Base-by-base conservation (phyloP, 139 green algal species). In the Monoraphidium neglectum region DNA sequence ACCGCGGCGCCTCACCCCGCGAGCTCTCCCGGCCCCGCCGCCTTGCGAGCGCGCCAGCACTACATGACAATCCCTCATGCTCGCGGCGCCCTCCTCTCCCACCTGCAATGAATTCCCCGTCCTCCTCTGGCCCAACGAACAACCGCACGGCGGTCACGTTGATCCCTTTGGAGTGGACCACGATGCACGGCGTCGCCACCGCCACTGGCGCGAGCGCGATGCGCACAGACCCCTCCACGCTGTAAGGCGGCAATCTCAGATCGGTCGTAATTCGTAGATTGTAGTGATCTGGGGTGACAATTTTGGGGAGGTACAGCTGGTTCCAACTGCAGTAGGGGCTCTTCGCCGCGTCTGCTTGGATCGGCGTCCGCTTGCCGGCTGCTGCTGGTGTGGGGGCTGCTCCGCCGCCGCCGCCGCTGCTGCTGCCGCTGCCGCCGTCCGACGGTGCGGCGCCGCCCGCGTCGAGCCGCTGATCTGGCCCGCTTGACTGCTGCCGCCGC, bases 141-240 rank as follows among this genome's bases (percentile, higher is more conserved):
- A 92, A 54, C 36, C 40, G 18, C 0, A 78, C 70, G 18, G 46
- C 49, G 2, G 66, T 67, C 5, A 94, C 65, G 32, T 80, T 60
- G 62, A 95, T 82, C 26, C 77, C 77, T 2, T 69, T 68, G 0
- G 81, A 76, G 64, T 93, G 86, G 38, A 95, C 76, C 37, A 95
- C 90, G 13, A 95, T 53, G 70, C 91, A 95, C 0, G 66, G 78
- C 2, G 82, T 90, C 2, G 53, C 33, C 16, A 70, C 53, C 21
- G 77, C 38, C 0, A 38, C 24, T 4, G 91, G 38, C 4, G 72
- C 46, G 4, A 91, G 18, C 38, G 76, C 67, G 24, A 90, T 89
- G 59, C 72, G 72, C 1, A 60, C 38, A 26, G 73, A 63, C 21
- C 87, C 82, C 0, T 79, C 82, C 0, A 78, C 46, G 24, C 83